Percentiles rank a stretch among this genome's conserved stretches.
These are phyloP conservation scores for Kwoniella sp. DNA, from an alignment of 768 basidiomycete species.

Conservation along the genomic window DNA sequence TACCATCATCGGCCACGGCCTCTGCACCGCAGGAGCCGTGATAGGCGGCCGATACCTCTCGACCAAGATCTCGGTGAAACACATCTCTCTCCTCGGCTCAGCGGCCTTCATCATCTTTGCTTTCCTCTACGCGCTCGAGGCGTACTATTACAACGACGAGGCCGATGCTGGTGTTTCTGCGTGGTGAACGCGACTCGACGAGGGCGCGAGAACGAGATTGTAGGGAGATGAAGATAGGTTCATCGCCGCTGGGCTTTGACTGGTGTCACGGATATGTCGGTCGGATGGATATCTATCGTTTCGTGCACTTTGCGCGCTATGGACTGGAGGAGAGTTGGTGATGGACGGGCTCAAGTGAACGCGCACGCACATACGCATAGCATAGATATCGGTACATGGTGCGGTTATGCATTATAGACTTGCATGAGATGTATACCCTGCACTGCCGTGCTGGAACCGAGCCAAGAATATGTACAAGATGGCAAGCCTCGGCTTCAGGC, in stretches of 20 bases:
- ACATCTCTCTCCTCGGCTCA: conserved; percentile 83
- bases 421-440: conserved; percentile 10
- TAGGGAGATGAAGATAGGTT: not conserved
- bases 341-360: not conserved
- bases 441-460: not conserved
- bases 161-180: conserved; percentile 1
- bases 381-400: not conserved
- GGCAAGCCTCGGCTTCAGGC: not conserved
- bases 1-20: conserved; percentile 82
- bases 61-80: conserved; percentile 91
- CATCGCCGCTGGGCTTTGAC: not conserved
- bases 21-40: conserved; percentile 86
- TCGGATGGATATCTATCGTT: not conserved
- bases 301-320: too few species aligned
- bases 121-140: conserved; percentile 73
- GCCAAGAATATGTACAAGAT: not conserved
- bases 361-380: not conserved
- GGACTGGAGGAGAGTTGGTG: not conserved
- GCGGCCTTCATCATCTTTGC: conserved; percentile 81
- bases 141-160: conserved; percentile 49
- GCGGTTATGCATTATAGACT: not conserved
- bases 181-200: not conserved
- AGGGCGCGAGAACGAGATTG: too few species aligned
- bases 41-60: conserved; percentile 91
- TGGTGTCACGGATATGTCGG: not conserved